Percentiles rank a stretch among this genome's conserved stretches.
Conservation (phyloP, 495 filamentous ascomycete species). For the Chaetomidium leptoderma region DNA sequence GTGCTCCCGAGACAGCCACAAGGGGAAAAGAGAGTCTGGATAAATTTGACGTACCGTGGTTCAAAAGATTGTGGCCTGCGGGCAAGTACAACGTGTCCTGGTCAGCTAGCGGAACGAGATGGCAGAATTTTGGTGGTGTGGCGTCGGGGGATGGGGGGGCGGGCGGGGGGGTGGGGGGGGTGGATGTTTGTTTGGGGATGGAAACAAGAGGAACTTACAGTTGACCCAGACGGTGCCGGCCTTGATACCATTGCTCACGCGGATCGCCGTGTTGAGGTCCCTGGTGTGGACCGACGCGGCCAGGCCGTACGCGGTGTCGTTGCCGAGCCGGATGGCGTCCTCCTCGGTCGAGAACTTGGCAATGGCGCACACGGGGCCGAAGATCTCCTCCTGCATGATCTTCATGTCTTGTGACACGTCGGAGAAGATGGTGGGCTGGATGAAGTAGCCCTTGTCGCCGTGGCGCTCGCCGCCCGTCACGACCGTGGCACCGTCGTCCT, state of each 20-base stretch:
- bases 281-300: conserved; percentile 91
- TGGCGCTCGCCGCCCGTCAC: conserved; percentile 83
- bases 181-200: background rate
- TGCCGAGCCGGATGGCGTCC: conserved; percentile 76
- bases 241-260: conserved; percentile 72
- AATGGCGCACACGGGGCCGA: conserved; percentile 89
- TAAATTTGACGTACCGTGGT: too few relatives aligned
- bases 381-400: conserved; percentile 98
- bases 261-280: conserved; percentile 88
- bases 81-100: background rate
- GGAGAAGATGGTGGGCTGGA: conserved; percentile 95
- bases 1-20: too few relatives aligned
- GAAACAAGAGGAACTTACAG: conserved; percentile 48
- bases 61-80: conserved; percentile 63
- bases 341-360: conserved; percentile 90
- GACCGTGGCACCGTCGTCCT: conserved; percentile 80
- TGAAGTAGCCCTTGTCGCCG: conserved; percentile 91
- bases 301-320: conserved; percentile 80
- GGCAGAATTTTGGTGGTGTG: background rate
- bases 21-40: too few relatives aligned
- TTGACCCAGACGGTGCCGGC: conserved; percentile 98
- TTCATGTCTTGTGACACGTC: conserved; percentile 88
- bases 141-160: background rate
- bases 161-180: background rate
- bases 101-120: background rate